Conservation (phyloP, 345 rosid genomes). For the Cardamine chenopodiifolia region DNA sequence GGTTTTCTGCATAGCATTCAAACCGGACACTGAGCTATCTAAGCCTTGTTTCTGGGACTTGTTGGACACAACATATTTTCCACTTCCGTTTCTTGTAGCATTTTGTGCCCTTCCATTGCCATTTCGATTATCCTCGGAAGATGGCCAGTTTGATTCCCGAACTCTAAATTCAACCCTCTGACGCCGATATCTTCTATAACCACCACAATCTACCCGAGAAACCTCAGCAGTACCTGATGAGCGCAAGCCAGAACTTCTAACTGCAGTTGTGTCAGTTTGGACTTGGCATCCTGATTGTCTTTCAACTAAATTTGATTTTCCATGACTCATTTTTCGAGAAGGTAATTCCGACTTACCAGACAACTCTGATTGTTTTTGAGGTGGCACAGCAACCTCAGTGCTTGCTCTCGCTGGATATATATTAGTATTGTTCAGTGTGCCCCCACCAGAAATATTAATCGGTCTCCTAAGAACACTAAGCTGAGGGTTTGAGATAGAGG, state of each 20-base stretch:
- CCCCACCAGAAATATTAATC: slow-evolving; percentile 51
- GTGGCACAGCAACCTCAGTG: slow-evolving; percentile 39
- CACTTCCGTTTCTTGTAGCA: slow-evolving; percentile 48
- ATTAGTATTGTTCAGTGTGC: slow-evolving; percentile 43
- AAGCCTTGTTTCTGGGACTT: slow-evolving; percentile 61
- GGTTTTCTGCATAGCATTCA: slow-evolving; percentile 45
- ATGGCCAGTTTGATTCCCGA: slow-evolving; percentile 58
- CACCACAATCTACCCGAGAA: slow-evolving; percentile 59
- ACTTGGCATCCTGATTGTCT: slow-evolving; percentile 53
- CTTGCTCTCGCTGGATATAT: slow-evolving; percentile 47
- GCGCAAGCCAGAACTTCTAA: slow-evolving; percentile 57
- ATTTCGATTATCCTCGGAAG: slow-evolving; percentile 55
- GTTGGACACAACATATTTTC: slow-evolving; percentile 57
- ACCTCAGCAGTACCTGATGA: slow-evolving; percentile 56
- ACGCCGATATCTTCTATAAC: slow-evolving; percentile 63
- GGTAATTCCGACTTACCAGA: slow-evolving; percentile 47
- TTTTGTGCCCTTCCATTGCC: slow-evolving; percentile 50
- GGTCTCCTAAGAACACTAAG: slow-evolving; percentile 51
- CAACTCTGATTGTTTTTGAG: slow-evolving; percentile 52
- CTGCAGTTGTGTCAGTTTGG: slow-evolving; percentile 48
- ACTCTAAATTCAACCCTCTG: slow-evolving; percentile 76
- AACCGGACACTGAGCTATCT: slow-evolving; percentile 50
- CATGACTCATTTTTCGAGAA: slow-evolving; percentile 44
- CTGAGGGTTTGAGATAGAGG: slow-evolving; percentile 53
- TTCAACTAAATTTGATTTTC: slow-evolving; percentile 46